Base-by-base conservation (phyloP, 2,329 filamentous ascomycete species). In the Ceratocystis harringtonii region DNA sequence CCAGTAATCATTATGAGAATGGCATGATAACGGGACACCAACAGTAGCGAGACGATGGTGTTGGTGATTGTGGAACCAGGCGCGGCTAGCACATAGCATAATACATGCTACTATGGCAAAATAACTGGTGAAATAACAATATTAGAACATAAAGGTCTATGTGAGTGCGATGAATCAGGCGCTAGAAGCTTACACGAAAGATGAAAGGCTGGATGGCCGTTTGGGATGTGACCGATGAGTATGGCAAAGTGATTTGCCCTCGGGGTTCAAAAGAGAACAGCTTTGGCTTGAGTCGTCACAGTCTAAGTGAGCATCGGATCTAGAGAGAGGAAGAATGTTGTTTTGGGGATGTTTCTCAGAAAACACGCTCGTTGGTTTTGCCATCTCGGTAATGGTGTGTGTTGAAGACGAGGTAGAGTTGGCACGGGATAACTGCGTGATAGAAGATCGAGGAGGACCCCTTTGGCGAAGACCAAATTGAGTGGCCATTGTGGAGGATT, bases 1-100 rank as follows among this genome's bases (percentile, higher is more conserved):
- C 83, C 83, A 86, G 73, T 89, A 89, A 72, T 89, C 86, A 70
- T 89, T 88, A 71, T 89, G 85, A 1, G 82, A 86, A 72, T 88
- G 85, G 68, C 84, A 86, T 1, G 77, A 75, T 36, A 85, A 78
- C 1, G 84, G 82, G 1, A 76, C 71, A 19, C 45, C 58, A 8
- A 62, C 60, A 12, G 83, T 75, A 61, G 25, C 60, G 32, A 67
- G 52, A 25, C 50, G n/a, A 25, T 32, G 32, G 6, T 57, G 25
- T n/a, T 8, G 15, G 17, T 58, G 43, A 32, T 48, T 36, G 7
- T 12, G 44, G 17, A 28, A 36, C 17, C 57, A 64, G 55, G 63
- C 36, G 12, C 45, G 45, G 8, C 28, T 64, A 50, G 45, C 61
- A 22, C 45, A 17, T 8, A 64, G 48, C 12, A 67, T 4, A 15